Evolutionary conservation across 768 basidiomycete species (phyloP).

Genomic region (Pleurotus cornucopiae): DNA sequence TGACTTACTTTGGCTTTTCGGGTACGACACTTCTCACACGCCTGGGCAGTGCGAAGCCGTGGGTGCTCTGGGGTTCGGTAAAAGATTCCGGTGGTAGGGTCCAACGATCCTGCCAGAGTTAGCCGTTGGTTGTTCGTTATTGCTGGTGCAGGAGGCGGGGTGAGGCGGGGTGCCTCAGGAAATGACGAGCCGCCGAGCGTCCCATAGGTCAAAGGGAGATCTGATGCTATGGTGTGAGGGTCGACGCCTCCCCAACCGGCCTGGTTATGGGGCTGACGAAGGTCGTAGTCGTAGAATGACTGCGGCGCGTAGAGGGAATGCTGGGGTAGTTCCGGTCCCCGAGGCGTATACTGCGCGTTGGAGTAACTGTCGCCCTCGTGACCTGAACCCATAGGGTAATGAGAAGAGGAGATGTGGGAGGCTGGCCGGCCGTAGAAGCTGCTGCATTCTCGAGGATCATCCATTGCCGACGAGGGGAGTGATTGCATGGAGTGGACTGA

Average conservation of each 20-base stretch:
- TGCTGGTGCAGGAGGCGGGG: slow-evolving; percentile 1
- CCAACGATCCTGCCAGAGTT: slow-evolving; percentile 55
- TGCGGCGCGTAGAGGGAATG: not conserved
- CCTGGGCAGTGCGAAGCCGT: slow-evolving; percentile 65
- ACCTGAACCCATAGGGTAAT: not conserved
- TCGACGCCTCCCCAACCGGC: not conserved
- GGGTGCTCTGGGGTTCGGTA: slow-evolving; percentile 62
- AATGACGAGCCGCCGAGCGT: not conserved
- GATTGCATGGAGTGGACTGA: not conserved
- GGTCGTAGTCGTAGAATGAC: not conserved
- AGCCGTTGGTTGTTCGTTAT: slow-evolving; percentile 11
- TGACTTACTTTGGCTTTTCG: slow-evolving; percentile 67
- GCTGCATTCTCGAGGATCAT: not conserved
- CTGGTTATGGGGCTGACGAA: not conserved
- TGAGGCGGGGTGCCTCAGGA: slow-evolving; percentile 1
- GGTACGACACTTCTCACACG: slow-evolving; percentile 70
- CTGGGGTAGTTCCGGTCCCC: not conserved
- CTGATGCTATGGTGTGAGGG: not conserved
- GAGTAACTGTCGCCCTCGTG: not conserved
- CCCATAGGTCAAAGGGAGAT: not conserved
- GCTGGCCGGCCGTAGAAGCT: not conserved
- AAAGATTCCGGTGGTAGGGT: slow-evolving; percentile 63
- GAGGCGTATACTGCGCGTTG: not conserved
- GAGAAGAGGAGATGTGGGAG: not conserved
- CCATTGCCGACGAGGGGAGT: not conserved